Percentiles rank a stretch among this genome's conserved stretches.
Evolutionary conservation across 805 yeast species (phyloP).

Genomic region (Myxozyma geophila): DNA sequence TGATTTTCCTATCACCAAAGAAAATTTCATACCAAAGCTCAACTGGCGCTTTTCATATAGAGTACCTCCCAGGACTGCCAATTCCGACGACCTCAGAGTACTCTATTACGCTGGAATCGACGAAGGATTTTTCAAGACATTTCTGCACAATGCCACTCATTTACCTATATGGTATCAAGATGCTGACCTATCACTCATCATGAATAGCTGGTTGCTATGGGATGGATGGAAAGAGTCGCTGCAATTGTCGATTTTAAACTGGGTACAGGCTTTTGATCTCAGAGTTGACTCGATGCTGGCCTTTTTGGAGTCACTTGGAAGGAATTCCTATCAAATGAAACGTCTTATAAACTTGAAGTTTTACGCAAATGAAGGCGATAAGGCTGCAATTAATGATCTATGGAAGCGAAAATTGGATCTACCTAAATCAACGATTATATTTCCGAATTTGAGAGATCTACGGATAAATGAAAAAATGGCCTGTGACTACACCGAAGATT

Average conservation of each 20-base stretch:
- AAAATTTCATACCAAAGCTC: constrained; percentile 12
- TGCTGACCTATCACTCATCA: constrained; percentile 1
- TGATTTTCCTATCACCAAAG: background rate
- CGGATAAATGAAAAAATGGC: constrained; percentile 13
- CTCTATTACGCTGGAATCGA: constrained; percentile 24
- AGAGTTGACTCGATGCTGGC: constrained; percentile 11
- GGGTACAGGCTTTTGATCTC: constrained; percentile 13
- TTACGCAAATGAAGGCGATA: background rate
- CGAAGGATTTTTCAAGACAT: constrained; percentile 19
- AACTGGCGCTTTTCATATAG: constrained; percentile 16
- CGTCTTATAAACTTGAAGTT: constrained; percentile 20
- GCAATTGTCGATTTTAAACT: background rate
- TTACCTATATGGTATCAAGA: constrained; percentile 12
- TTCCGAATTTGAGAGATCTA: constrained; percentile 20
- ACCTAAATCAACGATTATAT: background rate
- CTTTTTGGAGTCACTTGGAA: background rate
- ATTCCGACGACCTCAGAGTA: constrained; percentile 10
- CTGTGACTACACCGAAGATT: background rate
- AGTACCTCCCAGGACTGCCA: constrained; percentile 16
- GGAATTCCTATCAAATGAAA: background rate
- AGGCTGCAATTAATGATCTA: background rate
- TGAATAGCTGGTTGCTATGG: constrained; percentile 18
- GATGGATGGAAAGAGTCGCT: constrained; percentile 15
- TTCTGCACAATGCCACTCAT: constrained; percentile 18
- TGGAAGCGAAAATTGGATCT: background rate